Evolutionary conservation across 1,284 basidiomycete genomes (phyloP).

Genomic region (Ustilago tritici): DNA sequence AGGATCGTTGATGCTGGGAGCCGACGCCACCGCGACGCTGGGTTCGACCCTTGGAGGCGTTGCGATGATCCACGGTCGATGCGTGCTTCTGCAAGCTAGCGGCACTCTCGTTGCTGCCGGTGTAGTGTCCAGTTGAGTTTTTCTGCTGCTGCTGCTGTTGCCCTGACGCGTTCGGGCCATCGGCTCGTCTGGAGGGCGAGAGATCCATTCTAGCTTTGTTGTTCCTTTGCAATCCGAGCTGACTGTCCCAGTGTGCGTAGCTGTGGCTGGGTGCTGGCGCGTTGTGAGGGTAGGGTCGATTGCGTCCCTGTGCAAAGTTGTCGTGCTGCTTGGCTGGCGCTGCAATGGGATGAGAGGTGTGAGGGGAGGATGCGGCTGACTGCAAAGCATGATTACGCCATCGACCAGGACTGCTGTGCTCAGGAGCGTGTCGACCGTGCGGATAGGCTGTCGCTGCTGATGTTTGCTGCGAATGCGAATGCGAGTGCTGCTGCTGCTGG

Average conservation of each 20-base stretch:
- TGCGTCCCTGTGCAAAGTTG: conserved; percentile 26
- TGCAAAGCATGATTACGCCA: conserved; percentile 39
- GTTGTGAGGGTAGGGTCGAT: conserved; percentile 41
- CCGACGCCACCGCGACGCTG: conserved; percentile 24
- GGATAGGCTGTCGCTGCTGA: conserved; percentile 11
- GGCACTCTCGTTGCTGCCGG: conserved; percentile 15
- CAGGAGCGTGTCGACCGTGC: conserved; percentile 29
- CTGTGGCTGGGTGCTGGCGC: conserved; percentile 42
- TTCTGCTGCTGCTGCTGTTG: conserved; percentile 23
- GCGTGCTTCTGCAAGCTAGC: conserved; percentile 18
- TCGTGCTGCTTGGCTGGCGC: conserved; percentile 31
- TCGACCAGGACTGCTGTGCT: conserved; percentile 37
- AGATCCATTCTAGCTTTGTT: conserved; percentile 34
- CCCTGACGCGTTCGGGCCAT: neutral
- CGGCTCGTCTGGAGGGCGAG: conserved; percentile 32
- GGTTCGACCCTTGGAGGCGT: conserved; percentile 27
- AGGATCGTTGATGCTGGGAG: conserved; percentile 32
- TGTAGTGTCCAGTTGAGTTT: conserved; percentile 13
- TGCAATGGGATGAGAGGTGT: conserved; percentile 30
- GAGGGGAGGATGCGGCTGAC: conserved; percentile 32
- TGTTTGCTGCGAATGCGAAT: conserved; percentile 16
- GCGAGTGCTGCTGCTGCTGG: conserved; percentile 20
- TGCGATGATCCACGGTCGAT: conserved; percentile 21
- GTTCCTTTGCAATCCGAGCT: conserved; percentile 37
- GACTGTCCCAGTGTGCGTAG: conserved; percentile 50